phyloP scores from a whole-genome alignment of 1,284 basidiomycete species.

The Boletus semigastroideus region DNA sequence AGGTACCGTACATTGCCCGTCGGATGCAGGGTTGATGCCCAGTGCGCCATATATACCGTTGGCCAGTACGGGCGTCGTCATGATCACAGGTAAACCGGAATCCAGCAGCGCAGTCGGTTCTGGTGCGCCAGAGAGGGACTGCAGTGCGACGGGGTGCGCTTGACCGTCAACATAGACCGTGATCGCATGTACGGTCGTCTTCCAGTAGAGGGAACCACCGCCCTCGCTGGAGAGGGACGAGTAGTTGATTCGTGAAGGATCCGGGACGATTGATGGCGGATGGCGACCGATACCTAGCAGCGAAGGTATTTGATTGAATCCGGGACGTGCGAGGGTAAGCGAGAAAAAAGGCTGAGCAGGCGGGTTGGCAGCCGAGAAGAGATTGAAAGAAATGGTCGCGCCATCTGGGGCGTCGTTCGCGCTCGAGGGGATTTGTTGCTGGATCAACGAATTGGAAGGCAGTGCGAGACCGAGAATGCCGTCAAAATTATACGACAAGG shows the following conservation, averaged over 20 bases:
- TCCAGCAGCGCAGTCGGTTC: slow-evolving; percentile 67
- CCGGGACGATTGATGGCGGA: slow-evolving; percentile 48
- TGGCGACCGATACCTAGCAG: slow-evolving; percentile 67
- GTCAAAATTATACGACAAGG: slow-evolving; percentile 50
- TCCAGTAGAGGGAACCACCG: slow-evolving; percentile 56
- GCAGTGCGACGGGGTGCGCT: slow-evolving; percentile 40
- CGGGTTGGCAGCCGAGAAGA: slow-evolving; percentile 52
- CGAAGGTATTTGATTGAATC: slow-evolving; percentile 52
- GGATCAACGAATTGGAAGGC: slow-evolving; percentile 63
- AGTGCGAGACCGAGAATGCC: slow-evolving; percentile 76
- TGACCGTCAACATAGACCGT: slow-evolving; percentile 58
- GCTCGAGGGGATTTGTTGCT: slow-evolving; percentile 45
- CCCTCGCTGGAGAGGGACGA: slow-evolving; percentile 40
- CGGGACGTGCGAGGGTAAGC: slow-evolving; percentile 65
- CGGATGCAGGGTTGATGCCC: slow-evolving; percentile 54
- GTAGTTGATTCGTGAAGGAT: slow-evolving; percentile 57
- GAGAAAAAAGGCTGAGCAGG: slow-evolving; percentile 64
- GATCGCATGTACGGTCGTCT: slow-evolving; percentile 51
- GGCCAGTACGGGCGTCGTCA: slow-evolving; percentile 58
- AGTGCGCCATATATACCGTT: slow-evolving; percentile 79
- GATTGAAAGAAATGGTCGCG: slow-evolving; percentile 59
- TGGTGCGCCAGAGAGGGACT: slow-evolving; percentile 33
- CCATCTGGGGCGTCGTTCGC: slow-evolving; percentile 55
- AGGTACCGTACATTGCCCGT: slow-evolving; percentile 59
- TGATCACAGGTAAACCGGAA: slow-evolving; percentile 63